phyloP scores from a whole-genome alignment of 2,329 filamentous ascomycete genomes.

The Aureobasidium sp. region DNA sequence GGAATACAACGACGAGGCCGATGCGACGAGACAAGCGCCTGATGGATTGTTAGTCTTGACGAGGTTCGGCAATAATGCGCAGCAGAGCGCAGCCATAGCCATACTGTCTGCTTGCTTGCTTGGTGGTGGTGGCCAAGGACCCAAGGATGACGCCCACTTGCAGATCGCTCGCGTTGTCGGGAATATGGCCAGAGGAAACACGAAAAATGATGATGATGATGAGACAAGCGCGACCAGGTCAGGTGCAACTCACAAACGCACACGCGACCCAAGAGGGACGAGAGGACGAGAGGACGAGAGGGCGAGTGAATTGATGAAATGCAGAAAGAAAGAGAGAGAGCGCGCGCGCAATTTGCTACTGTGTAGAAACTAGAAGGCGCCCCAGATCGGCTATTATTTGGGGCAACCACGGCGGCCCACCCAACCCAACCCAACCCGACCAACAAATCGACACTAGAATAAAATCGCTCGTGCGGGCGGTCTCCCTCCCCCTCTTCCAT shows the following conservation, averaged over 20 bases:
- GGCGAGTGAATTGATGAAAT: conserved; percentile 15
- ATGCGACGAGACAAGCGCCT: conserved; percentile 8
- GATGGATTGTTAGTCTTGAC: conserved; percentile 1
- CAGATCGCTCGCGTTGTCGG: conserved; percentile 10
- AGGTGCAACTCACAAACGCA: conserved; percentile 13
- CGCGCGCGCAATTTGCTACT: conserved; percentile 11
- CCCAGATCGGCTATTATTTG: background rate
- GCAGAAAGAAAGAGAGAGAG: conserved; percentile 1
- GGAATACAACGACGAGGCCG: conserved; percentile 14
- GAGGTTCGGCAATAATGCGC: background rate
- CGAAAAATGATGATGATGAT: background rate
- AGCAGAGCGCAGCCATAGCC: background rate
- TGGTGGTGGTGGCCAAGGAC: conserved; percentile 6
- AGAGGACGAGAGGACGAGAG: conserved; percentile 13
- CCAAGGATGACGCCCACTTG: conserved; percentile 14
- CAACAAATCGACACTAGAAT: conserved; percentile 1
- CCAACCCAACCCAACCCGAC: background rate
- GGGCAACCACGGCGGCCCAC: conserved; percentile 1
- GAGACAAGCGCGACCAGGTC: background rate
- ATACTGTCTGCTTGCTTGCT: conserved; percentile 8
- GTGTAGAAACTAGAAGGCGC: conserved; percentile 3
- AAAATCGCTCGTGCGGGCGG: background rate
- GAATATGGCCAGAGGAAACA: background rate
- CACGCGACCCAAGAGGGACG: conserved; percentile 14
- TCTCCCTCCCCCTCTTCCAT: conserved; percentile 7